phyloP scores from a whole-genome alignment of 139 green algal genomes.

The Mesostigma viride region DNA sequence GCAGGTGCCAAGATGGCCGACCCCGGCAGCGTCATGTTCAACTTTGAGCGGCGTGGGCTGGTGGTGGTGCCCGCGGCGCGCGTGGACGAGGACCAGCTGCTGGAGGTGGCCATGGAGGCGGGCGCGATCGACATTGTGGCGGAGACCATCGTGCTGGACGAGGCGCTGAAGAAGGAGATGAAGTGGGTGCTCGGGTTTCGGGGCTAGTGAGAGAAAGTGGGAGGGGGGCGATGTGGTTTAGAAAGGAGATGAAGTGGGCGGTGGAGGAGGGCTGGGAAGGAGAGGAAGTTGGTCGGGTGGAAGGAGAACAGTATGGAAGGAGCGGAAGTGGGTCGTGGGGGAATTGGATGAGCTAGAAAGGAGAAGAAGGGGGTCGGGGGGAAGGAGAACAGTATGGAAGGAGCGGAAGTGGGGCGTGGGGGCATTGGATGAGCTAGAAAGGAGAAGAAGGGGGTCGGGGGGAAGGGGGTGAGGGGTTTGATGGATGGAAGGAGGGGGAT shows the following conservation, averaged over 20 bases:
- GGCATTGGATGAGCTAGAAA: too few relatives aligned
- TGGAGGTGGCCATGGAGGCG: slow-evolving; percentile 58
- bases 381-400: too few relatives aligned
- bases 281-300: too few relatives aligned
- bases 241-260: slow-evolving; percentile 19
- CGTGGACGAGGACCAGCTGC: slow-evolving; percentile 41
- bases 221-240: slow-evolving; percentile 17
- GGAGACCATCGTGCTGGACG: not conserved
- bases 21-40: slow-evolving; percentile 75
- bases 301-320: too few relatives aligned
- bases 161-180: not conserved
- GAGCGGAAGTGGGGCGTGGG: too few relatives aligned
- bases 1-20: slow-evolving; percentile 73
- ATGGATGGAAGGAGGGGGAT: too few relatives aligned
- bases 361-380: too few relatives aligned
- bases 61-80: not conserved
- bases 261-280: not conserved
- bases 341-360: too few relatives aligned
- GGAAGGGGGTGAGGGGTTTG: too few relatives aligned
- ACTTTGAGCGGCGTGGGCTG: slow-evolving; percentile 53
- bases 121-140: slow-evolving; percentile 29
- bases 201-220: not conserved
- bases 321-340: too few relatives aligned
- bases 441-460: too few relatives aligned
- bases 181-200: not conserved